Evolutionary conservation across 1,284 basidiomycete genomes (phyloP), one percentile per base, ranked within the genome.

Genomic region (Gymnopus androsaceus): DNA sequence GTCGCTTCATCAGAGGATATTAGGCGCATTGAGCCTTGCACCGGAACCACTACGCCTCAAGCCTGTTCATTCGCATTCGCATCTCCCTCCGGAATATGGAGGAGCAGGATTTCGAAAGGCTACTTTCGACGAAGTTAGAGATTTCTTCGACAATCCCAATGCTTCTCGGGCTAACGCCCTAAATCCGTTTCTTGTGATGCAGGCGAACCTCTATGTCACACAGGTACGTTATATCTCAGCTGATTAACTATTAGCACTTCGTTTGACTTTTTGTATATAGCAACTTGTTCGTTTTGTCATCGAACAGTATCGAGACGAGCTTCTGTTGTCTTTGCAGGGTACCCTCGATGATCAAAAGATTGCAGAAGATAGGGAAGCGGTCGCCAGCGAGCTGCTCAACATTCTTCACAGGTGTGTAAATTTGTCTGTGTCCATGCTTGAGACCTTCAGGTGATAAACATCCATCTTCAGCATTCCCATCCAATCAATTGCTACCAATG

Each of bases 231-330:
- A 55, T 53, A 44, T 52, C n/a, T 49, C 51, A 51, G 62, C 25
- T 50, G 7, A 23, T 36, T 51, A 49, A 31, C 54, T 54, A 46
- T 50, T 42, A 56, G 37, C 51, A 40, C 40, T 47, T 46, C 37
- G 42, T 28, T 52, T 56, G 44, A 54, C 55, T 61, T 37, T 27
- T 14, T 28, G 8, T 31, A 14, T 40, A 19, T 23, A 94, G 90
- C 92, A 94, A 91, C 83, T 94, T 56, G 90, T 91, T 57, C 88
- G 92, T 55, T 94, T 92, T 66, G 89, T 94, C 56, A 89, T 91
- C 52, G 88, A 94, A 63, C 92, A 93, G 69, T 94, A 94, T 66
- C 86, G 90, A 11, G 89, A 94, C 64, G 90, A 94, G 69, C 80
- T 94, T 36, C 69, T 90, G 53, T 76, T 79, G 46, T 78, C 87